These are phyloP conservation scores for Fusarium continuum DNA, from an alignment of 2,329 filamentous ascomycete genomes.

Conservation along the genomic window DNA sequence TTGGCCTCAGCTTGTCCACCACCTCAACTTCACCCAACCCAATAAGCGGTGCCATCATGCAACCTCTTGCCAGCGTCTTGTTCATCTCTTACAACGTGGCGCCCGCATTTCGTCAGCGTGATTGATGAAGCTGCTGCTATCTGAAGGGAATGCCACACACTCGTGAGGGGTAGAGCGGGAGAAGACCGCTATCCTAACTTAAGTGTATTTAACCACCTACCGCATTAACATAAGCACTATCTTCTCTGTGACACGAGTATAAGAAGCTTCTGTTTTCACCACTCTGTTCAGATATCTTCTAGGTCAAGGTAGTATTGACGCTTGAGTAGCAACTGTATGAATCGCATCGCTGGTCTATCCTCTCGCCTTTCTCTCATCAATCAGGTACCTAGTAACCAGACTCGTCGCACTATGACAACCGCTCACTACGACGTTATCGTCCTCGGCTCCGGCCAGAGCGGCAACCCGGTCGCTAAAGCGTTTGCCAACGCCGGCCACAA, in stretches of 20 bases:
- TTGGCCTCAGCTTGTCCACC: not conserved
- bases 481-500: constrained; percentile 56
- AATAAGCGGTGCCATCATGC: not conserved
- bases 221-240: constrained; percentile 8
- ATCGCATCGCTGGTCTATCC: not conserved
- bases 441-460: constrained; percentile 63
- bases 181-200: constrained; percentile 1
- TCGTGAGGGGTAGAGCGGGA: constrained; percentile 38
- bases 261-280: not conserved
- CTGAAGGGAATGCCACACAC: constrained; percentile 4
- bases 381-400: not conserved
- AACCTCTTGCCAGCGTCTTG: constrained; percentile 29
- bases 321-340: constrained; percentile 10
- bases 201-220: constrained; percentile 13
- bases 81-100: constrained; percentile 18
- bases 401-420: constrained; percentile 25
- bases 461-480: constrained; percentile 59
- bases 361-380: not conserved
- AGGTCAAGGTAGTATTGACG: not conserved
- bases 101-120: constrained; percentile 36
- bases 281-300: not conserved
- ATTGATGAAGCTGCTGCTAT: constrained; percentile 10
- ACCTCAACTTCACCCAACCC: not conserved
- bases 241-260: not conserved
- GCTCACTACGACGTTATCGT: constrained; percentile 50